These are phyloP conservation scores for Lathyrus aphaca DNA, from an alignment of 306 rosid species.

Conservation along the genomic window DNA sequence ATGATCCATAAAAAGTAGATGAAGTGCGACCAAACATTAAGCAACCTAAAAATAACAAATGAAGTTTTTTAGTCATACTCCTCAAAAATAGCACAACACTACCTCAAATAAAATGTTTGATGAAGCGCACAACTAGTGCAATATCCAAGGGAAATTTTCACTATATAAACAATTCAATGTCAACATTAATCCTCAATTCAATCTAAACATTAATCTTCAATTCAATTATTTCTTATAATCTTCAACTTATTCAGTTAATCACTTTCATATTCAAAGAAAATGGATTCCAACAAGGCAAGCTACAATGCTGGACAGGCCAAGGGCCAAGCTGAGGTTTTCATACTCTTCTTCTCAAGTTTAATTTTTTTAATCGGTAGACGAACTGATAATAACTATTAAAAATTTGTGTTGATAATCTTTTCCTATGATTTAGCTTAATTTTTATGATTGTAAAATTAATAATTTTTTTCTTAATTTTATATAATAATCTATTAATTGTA, in stretches of 20 bases:
- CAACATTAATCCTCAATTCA: not conserved
- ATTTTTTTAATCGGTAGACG: too few relatives aligned
- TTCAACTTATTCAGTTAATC: not conserved
- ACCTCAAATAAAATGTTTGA: not conserved
- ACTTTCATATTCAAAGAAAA: constrained; percentile 2
- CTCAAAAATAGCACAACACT: constrained; percentile 20
- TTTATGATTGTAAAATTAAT: not conserved
- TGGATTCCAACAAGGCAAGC: constrained; percentile 46
- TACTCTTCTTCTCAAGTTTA: not conserved
- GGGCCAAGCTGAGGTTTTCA: constrained; percentile 59
- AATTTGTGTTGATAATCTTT: too few relatives aligned
- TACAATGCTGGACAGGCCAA: constrained; percentile 66
- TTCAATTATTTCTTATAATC: not conserved
- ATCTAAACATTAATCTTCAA: not conserved
- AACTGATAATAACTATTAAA: too few relatives aligned
- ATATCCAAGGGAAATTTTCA: not conserved
- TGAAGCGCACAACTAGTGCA: not conserved
- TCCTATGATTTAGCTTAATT: not conserved
- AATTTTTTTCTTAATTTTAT: not conserved
- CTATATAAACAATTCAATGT: constrained; percentile 18
- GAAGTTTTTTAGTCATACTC: not conserved
- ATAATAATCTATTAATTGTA: not conserved
- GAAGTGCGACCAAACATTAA: too few relatives aligned
- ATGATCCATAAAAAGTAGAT: too few relatives aligned
- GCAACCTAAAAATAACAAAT: not conserved